Percentiles rank a stretch among this genome's conserved stretches.
phyloP scores from a whole-genome alignment of 768 basidiomycete species.

The Neoboletus subvelutipes region DNA sequence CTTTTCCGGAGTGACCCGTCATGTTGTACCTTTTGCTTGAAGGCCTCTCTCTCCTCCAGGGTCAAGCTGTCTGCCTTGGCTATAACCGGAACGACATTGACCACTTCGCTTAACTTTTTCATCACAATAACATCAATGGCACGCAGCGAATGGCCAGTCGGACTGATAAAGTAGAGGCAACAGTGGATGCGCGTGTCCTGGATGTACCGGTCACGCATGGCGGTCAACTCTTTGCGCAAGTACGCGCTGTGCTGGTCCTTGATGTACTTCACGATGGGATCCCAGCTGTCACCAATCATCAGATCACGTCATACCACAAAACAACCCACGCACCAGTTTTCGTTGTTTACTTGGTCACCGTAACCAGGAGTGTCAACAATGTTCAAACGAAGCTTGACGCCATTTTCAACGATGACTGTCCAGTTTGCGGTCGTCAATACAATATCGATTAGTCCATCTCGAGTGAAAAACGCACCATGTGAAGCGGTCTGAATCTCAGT shows the following conservation, averaged over 20 bases:
- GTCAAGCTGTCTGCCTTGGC: conserved; percentile 97
- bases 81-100: conserved; percentile 99
- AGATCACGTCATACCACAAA: conserved; percentile 1
- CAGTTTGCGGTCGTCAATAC: conserved; percentile 10
- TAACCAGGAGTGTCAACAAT: conserved; percentile 99
- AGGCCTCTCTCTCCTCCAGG: conserved; percentile 84
- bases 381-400: conserved; percentile 91
- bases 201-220: conserved; percentile 97
- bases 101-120: conserved; percentile 98
- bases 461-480: conserved; percentile 62
- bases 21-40: conserved; percentile 81
- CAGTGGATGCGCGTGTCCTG: conserved; percentile 99
- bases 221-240: conserved; percentile 97
- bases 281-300: conserved; percentile 67
- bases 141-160: conserved; percentile 95
- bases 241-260: conserved; percentile 99
- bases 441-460: neutral
- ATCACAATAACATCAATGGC: conserved; percentile 98
- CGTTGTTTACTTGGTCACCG: conserved; percentile 98
- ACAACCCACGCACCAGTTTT: conserved; percentile 73
- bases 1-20: neutral
- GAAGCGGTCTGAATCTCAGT: conserved; percentile 96
- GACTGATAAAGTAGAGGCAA: conserved; percentile 97
- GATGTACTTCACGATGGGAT: conserved; percentile 98
- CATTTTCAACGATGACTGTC: conserved; percentile 93